A percentile compares a stretch with the other conserved stretches of the same genome.
Evolutionary conservation across 2,329 filamentous ascomycete genomes (phyloP).

Genomic region (Claviceps pazoutovae): DNA sequence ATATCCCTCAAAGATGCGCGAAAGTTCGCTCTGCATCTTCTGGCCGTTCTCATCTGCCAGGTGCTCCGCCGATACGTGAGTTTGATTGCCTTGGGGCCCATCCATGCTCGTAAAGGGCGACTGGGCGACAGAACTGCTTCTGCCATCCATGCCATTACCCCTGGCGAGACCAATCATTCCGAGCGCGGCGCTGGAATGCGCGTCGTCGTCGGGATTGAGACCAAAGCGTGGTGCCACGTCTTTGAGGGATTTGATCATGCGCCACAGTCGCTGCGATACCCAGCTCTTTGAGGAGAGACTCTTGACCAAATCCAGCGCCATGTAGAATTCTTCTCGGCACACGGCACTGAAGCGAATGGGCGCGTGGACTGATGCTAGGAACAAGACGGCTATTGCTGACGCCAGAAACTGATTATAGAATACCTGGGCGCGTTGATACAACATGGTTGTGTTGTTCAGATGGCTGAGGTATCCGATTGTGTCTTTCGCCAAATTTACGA

Average conservation of each 20-base stretch:
- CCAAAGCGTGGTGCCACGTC: constrained; percentile 59
- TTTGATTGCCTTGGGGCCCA: constrained; percentile 9
- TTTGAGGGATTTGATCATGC: constrained; percentile 55
- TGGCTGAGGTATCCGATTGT: constrained; percentile 59
- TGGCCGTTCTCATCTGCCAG: constrained; percentile 28
- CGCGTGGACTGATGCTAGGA: constrained; percentile 63
- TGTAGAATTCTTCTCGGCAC: constrained; percentile 66
- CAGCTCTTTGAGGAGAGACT: constrained; percentile 58
- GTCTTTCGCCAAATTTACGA: constrained; percentile 62
- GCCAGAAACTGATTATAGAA: constrained; percentile 73
- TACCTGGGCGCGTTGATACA: constrained; percentile 58
- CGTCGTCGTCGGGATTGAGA: constrained; percentile 33
- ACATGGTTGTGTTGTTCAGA: constrained; percentile 56
- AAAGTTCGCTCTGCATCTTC: constrained; percentile 40
- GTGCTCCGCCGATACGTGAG: neutral
- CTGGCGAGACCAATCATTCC: constrained; percentile 41
- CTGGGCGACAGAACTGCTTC: constrained; percentile 9
- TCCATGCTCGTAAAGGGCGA: constrained; percentile 17
- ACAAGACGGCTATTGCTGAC: constrained; percentile 60
- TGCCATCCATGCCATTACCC: constrained; percentile 17
- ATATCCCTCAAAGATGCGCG: constrained; percentile 28
- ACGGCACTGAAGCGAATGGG: constrained; percentile 54
- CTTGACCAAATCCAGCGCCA: constrained; percentile 61
- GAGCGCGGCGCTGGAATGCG: constrained; percentile 37
- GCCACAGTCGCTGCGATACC: constrained; percentile 61